These are phyloP conservation scores for Beauveria sp. DNA, from an alignment of 2,329 filamentous ascomycete genomes.

Conservation along the genomic window DNA sequence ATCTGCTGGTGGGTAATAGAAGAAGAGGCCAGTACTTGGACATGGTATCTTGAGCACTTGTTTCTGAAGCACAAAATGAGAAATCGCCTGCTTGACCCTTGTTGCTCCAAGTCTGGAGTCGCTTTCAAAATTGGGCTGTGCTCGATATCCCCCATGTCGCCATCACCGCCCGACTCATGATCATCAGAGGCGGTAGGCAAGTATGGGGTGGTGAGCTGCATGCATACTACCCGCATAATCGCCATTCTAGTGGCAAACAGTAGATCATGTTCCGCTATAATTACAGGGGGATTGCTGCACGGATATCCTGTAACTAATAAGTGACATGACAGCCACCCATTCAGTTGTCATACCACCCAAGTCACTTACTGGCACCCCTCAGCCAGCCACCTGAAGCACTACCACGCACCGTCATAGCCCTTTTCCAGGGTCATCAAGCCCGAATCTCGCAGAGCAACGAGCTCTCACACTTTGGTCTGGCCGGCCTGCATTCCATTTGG, in stretches of 20 bases:
- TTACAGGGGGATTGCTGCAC: background rate
- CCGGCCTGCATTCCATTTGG: background rate
- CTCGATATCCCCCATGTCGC: background rate
- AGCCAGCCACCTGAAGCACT: background rate
- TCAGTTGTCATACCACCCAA: background rate
- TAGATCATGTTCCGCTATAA: background rate
- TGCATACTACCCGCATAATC: background rate
- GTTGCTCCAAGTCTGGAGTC: background rate
- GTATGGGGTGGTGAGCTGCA: background rate
- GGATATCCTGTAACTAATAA: background rate
- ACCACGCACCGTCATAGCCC: background rate
- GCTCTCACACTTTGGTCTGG: background rate
- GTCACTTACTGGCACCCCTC: background rate
- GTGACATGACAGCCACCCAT: background rate
- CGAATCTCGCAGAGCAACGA: background rate
- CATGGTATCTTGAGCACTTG: background rate
- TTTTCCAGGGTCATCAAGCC: background rate
- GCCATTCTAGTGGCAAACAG: background rate
- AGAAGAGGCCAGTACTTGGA: slow-evolving; percentile 1
- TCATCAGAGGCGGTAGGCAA: background rate
- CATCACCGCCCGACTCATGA: background rate
- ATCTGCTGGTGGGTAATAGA: background rate
- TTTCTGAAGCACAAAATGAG: background rate
- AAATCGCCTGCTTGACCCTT: background rate
- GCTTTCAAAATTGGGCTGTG: background rate